A percentile compares a stretch with the other conserved stretches of the same genome.
Conservation (phyloP, 306 rosid genomes). For the Sicyos edulis region DNA sequence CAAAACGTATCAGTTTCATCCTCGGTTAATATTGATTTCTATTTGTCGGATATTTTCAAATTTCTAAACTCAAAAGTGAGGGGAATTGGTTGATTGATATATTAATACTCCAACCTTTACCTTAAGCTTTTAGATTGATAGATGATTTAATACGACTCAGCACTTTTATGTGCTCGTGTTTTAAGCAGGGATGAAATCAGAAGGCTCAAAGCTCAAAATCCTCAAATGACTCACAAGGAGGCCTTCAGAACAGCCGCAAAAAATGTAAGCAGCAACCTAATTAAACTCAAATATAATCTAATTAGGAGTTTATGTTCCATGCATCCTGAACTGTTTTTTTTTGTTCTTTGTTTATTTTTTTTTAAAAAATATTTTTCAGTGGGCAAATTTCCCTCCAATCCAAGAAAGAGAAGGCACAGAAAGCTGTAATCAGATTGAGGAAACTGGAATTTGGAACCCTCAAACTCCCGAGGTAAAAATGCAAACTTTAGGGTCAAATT, state of each 20-base stretch:
- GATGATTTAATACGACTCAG: too few species aligned
- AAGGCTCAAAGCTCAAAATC: slow-evolving; percentile 79
- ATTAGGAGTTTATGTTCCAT: not conserved
- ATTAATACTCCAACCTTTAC: too few species aligned
- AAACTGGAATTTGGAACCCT: slow-evolving; percentile 8
- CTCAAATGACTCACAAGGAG: slow-evolving; percentile 87
- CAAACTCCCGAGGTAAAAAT: not conserved
- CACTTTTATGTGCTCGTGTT: not conserved
- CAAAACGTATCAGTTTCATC: too few species aligned
- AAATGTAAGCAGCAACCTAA: slow-evolving; percentile 41
- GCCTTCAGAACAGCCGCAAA: slow-evolving; percentile 91
- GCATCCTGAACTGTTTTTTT: not conserved
- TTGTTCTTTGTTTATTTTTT: too few species aligned
- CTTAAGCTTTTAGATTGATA: too few species aligned
- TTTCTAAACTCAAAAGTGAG: too few species aligned
- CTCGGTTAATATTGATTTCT: too few species aligned
- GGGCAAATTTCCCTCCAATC: slow-evolving; percentile 81
- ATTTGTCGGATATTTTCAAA: too few species aligned
- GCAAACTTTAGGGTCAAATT: not conserved
- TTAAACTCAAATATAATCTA: not conserved
- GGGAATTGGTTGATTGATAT: too few species aligned
- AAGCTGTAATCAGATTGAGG: not conserved
- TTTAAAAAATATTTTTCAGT: slow-evolving; percentile 57
- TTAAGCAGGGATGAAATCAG: slow-evolving; percentile 67
- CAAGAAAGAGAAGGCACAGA: slow-evolving; percentile 42